phyloP scores from a whole-genome alignment of 2,329 filamentous ascomycete species.

The Penicillium sp. region DNA sequence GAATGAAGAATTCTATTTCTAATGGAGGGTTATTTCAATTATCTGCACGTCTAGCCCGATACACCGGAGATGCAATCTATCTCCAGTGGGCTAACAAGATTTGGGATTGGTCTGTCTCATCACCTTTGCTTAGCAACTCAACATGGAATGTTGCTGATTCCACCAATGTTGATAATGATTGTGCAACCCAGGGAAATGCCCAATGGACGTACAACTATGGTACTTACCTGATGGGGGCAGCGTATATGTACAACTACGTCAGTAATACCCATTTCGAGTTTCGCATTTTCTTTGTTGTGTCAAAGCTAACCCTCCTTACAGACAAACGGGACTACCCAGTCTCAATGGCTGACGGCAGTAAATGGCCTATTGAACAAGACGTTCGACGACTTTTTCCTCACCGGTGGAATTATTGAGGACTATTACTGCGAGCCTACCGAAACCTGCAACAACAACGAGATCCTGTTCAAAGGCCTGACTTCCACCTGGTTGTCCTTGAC shows the following conservation, averaged over 20 bases:
- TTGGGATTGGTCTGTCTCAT: conserved; percentile 14
- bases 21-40: conserved; percentile 16
- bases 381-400: conserved; percentile 49
- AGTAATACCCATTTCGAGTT: conserved; percentile 11
- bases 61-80: conserved; percentile 10
- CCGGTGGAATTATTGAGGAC: conserved; percentile 45
- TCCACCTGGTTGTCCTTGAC: conserved; percentile 63
- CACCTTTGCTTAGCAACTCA: conserved; percentile 11
- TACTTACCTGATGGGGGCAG: conserved; percentile 57
- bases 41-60: conserved; percentile 13
- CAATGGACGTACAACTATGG: conserved; percentile 68
- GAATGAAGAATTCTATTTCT: conserved; percentile 13
- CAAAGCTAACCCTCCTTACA: background rate
- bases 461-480: conserved; percentile 71
- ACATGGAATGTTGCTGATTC: conserved; percentile 15
- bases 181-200: conserved; percentile 58
- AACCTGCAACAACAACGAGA: conserved; percentile 56
- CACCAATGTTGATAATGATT: conserved; percentile 45
- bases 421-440: conserved; percentile 60
- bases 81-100: conserved; percentile 16
- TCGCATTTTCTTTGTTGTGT: background rate
- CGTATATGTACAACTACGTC: conserved; percentile 66
- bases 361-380: conserved; percentile 54
- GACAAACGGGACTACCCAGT: conserved; percentile 49
- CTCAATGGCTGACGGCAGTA: conserved; percentile 56